Evolutionary conservation across 1,284 basidiomycete genomes (phyloP).

Genomic region (Rhodotorula sp.): DNA sequence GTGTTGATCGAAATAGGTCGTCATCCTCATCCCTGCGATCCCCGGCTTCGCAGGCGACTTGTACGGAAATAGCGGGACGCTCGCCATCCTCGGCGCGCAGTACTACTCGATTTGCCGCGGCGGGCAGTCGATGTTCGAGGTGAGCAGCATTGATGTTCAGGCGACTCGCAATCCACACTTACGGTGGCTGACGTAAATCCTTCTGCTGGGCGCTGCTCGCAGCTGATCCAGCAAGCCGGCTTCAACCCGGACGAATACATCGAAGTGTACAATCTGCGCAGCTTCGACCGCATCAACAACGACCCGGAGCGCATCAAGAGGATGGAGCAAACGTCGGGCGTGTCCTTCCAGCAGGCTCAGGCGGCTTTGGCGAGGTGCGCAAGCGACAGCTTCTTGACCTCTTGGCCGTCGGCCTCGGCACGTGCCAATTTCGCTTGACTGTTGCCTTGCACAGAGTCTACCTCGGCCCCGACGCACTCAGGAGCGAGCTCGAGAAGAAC

Average conservation of each 20-base stretch:
- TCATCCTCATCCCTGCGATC: constrained; percentile 61
- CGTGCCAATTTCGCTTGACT: too few relatives aligned
- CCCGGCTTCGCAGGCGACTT: constrained; percentile 79
- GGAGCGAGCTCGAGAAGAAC: constrained; percentile 36
- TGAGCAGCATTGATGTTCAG: too few relatives aligned
- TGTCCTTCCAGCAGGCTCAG: constrained; percentile 79
- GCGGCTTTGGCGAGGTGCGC: constrained; percentile 70
- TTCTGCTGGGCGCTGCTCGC: constrained; percentile 63
- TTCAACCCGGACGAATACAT: constrained; percentile 75
- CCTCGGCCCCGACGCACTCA: constrained; percentile 21
- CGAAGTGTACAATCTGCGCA: constrained; percentile 82
- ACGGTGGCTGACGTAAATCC: too few relatives aligned
- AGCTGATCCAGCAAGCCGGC: constrained; percentile 72
- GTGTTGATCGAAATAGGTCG: constrained; percentile 47
- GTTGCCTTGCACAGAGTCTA: constrained; percentile 18
- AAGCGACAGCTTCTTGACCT: too few relatives aligned
- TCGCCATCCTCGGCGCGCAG: constrained; percentile 73
- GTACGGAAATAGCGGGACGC: constrained; percentile 52
- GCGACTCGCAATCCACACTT: too few relatives aligned
- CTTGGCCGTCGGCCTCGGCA: neutral
- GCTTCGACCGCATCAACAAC: constrained; percentile 66
- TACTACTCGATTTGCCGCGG: constrained; percentile 80
- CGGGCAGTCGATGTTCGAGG: constrained; percentile 57
- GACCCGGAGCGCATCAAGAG: constrained; percentile 13
- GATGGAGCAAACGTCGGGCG: constrained; percentile 71